These are phyloP conservation scores for Cordyceps tenuipes DNA, from an alignment of 2,329 filamentous ascomycete species.

Conservation along the genomic window DNA sequence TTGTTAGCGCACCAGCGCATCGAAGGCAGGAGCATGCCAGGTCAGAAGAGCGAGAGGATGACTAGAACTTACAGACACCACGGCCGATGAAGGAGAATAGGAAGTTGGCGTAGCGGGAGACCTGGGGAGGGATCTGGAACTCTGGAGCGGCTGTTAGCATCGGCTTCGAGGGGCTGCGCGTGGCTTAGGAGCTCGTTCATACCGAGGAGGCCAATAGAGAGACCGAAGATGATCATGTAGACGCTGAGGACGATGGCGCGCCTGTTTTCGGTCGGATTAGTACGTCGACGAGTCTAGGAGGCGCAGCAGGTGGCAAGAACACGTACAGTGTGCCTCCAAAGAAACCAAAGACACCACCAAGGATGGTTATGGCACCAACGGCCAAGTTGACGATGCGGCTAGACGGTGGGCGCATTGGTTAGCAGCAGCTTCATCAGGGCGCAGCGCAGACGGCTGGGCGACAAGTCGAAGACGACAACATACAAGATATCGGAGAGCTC, in stretches of 20 bases:
- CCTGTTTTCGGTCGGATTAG: slow-evolving; percentile 17
- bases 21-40: neutral
- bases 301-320: neutral
- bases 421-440: slow-evolving; percentile 19
- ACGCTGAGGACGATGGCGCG: slow-evolving; percentile 64
- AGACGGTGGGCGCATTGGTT: slow-evolving; percentile 22
- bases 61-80: slow-evolving; percentile 68
- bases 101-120: slow-evolving; percentile 91
- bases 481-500: slow-evolving; percentile 84
- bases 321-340: slow-evolving; percentile 54
- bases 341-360: slow-evolving; percentile 72
- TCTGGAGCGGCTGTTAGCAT: slow-evolving; percentile 41
- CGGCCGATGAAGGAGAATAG: slow-evolving; percentile 96
- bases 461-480: slow-evolving; percentile 24
- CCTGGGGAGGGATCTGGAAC: slow-evolving; percentile 89
- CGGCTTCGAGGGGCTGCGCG: neutral
- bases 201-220: slow-evolving; percentile 62
- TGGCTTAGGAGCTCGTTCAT: slow-evolving; percentile 13
- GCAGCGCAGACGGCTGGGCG: slow-evolving; percentile 6
- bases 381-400: slow-evolving; percentile 94
- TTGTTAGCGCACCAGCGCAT: slow-evolving; percentile 7
- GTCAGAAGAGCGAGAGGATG: neutral
- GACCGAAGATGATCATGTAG: slow-evolving; percentile 88
- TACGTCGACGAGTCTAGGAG: neutral
- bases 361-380: slow-evolving; percentile 76